Percentiles rank a stretch among this genome's conserved stretches.
Evolutionary conservation across 495 filamentous ascomycete genomes (phyloP).

Genomic region (Penicillium paxilli): DNA sequence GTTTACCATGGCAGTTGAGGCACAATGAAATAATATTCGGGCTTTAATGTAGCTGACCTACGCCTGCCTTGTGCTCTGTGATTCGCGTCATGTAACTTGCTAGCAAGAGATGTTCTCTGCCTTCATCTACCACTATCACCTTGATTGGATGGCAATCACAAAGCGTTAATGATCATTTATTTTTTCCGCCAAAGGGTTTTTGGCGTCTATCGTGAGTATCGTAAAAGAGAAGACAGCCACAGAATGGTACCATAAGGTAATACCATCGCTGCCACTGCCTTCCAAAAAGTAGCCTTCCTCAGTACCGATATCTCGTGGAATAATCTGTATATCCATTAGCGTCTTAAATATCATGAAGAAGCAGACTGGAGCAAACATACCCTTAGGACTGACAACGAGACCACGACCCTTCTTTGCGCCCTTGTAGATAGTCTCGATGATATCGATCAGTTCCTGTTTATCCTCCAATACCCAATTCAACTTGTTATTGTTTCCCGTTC

Average conservation of each 20-base stretch:
- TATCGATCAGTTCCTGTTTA: constrained; percentile 98
- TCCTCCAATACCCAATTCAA: constrained; percentile 97
- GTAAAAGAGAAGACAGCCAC: constrained; percentile 7
- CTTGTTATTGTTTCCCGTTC: constrained; percentile 98
- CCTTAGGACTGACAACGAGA: constrained; percentile 94
- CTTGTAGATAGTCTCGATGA: constrained; percentile 96
- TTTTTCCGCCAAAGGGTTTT: not conserved
- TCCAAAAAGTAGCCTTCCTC: not conserved
- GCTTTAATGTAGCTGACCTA: too few relatives aligned
- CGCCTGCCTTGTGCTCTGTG: too few relatives aligned
- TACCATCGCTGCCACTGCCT: not conserved
- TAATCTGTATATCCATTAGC: constrained; percentile 58
- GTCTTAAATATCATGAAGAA: not conserved
- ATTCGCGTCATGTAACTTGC: too few relatives aligned
- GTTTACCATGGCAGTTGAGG: too few relatives aligned
- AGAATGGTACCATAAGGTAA: too few relatives aligned
- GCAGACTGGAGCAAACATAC: constrained; percentile 24
- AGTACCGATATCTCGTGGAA: constrained; percentile 69
- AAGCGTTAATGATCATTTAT: not conserved
- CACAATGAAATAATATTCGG: too few relatives aligned
- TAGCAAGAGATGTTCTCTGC: too few relatives aligned
- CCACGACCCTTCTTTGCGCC: constrained; percentile 96
- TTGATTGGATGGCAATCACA: not conserved
- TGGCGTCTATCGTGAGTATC: constrained; percentile 19
- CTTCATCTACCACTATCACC: too few relatives aligned